Conservation (phyloP, 495 filamentous ascomycete species). For the Hypoxylon lenormandii region DNA sequence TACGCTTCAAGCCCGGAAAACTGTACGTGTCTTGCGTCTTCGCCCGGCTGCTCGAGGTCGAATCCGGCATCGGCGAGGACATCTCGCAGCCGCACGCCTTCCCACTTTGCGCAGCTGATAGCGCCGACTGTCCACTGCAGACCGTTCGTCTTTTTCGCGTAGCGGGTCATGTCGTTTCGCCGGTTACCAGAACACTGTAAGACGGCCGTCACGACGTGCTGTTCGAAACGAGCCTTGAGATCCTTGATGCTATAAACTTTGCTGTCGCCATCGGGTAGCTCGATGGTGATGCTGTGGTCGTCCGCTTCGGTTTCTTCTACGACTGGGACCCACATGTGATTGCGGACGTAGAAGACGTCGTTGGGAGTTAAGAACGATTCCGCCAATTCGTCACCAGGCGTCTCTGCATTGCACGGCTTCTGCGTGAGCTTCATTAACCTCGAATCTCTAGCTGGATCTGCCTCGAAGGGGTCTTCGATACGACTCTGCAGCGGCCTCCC, state of each 20-base stretch:
- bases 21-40: conserved; percentile 64
- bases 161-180: conserved; percentile 69
- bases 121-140: conserved; percentile 71
- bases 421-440: conserved; percentile 59
- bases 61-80: conserved; percentile 67
- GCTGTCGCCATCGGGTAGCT: conserved; percentile 67
- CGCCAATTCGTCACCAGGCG: conserved; percentile 60
- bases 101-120: conserved; percentile 71
- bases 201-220: conserved; percentile 67
- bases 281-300: conserved; percentile 63
- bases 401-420: conserved; percentile 71
- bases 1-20: conserved; percentile 72
- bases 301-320: conserved; percentile 56
- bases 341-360: conserved; percentile 69
- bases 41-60: conserved; percentile 45
- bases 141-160: conserved; percentile 66
- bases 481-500: conserved; percentile 57
- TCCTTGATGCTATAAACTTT: conserved; percentile 65
- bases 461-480: conserved; percentile 68
- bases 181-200: conserved; percentile 74
- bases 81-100: conserved; percentile 68
- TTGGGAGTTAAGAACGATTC: conserved; percentile 65
- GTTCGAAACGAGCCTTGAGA: conserved; percentile 63
- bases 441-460: conserved; percentile 64
- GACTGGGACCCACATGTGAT: conserved; percentile 72